These are phyloP conservation scores for Phlegmacium glaucopus DNA, from an alignment of 768 basidiomycete species.

Conservation along the genomic window DNA sequence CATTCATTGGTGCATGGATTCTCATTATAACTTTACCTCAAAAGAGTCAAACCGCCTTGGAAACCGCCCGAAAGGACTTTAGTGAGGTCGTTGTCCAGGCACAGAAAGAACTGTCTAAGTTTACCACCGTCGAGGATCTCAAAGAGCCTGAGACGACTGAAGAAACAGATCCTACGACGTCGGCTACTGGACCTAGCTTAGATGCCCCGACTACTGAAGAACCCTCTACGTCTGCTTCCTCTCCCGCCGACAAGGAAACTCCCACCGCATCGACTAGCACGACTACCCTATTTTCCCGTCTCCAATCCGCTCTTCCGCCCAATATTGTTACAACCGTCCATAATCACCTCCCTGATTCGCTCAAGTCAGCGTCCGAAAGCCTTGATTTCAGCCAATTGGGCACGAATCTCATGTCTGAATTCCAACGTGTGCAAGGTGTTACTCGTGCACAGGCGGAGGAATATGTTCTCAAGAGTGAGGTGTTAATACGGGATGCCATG, in stretches of 20 bases:
- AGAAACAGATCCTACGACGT: slow-evolving; percentile 8
- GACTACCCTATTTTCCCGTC: slow-evolving; percentile 58
- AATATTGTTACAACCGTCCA: slow-evolving; percentile 69
- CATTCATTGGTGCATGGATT: background rate
- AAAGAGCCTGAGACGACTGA: slow-evolving; percentile 22
- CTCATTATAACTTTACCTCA: background rate
- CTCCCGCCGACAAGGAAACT: background rate
- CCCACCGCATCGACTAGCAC: slow-evolving; percentile 25
- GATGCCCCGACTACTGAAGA: slow-evolving; percentile 1
- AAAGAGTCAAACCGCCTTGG: slow-evolving; percentile 68
- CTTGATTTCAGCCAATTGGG: slow-evolving; percentile 71
- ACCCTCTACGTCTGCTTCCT: slow-evolving; percentile 2
- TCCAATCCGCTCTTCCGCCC: slow-evolving; percentile 74
- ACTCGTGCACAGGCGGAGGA: slow-evolving; percentile 79
- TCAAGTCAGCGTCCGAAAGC: slow-evolving; percentile 58
- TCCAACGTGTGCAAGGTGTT: slow-evolving; percentile 73
- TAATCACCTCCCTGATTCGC: slow-evolving; percentile 61
- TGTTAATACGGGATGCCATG: slow-evolving; percentile 60
- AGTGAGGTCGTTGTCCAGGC: slow-evolving; percentile 73
- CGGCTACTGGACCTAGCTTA: slow-evolving; percentile 16
- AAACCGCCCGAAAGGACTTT: slow-evolving; percentile 71
- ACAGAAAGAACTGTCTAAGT: slow-evolving; percentile 69
- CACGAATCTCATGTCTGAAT: slow-evolving; percentile 57
- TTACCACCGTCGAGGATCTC: slow-evolving; percentile 34
- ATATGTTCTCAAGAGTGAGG: slow-evolving; percentile 75